Base-by-base conservation (phyloP, 306 rosid genomes). In the Lablab purpureus region DNA sequence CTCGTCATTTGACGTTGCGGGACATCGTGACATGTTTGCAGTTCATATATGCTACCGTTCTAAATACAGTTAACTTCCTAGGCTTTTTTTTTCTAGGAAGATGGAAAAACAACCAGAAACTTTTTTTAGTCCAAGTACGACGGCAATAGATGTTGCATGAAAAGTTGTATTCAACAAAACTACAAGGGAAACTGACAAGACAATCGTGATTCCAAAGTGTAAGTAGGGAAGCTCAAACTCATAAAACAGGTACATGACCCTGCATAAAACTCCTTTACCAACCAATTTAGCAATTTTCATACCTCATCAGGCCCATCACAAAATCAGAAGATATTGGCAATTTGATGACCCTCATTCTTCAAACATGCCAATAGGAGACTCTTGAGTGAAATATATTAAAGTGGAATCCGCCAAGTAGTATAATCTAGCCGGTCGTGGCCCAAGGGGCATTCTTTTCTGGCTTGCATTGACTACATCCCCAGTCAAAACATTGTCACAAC, bases 181-280 rank as follows among this genome's bases (percentile, higher is more conserved):
- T 34, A 78, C 46, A 49, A 22, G 67, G 18, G 18, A 19, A 62
- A 54, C 47, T 21, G 32, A 52, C 17, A 65, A 25, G 75, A 80
- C 74, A 67, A 62, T 58, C 63, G n/a, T 32, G 76, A 56, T 62
- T 50, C 79, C 68, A 59, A 21, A 77, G 67, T 36, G 50, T 67
- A 52, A 71, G 37, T 60, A 76, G 66, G 69, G 77, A 80, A 82
- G 73, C 81, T 54, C 79, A 82, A 73, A 72, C 78, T 71, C 79
- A 81, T 70, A 10, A 58, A 56, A 58, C 54, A 71, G 81, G 78
- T 23, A 36, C 51, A 23, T 41, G 58, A 59, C 17, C 74, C 71
- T 67, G 43, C 60, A 37, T 45, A 46, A 56, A 56, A 70, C 73
- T 79, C 78, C 71, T 50, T 5, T 34, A 71, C 76, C 80, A 51